Evolutionary conservation across 495 filamentous ascomycete species (phyloP).

Genomic region (Chaetomium tenue): DNA sequence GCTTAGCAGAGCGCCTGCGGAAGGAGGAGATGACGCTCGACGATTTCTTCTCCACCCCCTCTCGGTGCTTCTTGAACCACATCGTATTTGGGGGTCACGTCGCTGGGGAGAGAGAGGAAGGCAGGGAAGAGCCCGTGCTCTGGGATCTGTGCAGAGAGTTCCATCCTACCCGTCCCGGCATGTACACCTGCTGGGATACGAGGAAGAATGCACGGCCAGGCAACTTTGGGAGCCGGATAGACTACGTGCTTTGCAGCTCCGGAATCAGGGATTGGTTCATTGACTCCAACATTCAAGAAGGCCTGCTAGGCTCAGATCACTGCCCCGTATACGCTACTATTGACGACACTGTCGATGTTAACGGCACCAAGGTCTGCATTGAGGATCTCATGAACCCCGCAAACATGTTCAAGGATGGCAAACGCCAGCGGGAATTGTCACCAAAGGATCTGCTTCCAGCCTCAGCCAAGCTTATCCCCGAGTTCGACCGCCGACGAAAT

Average conservation of each 20-base stretch:
- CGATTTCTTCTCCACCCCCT: conserved; percentile 65
- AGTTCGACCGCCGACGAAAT: conserved; percentile 78
- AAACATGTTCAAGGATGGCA: conserved; percentile 70
- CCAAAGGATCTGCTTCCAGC: conserved; percentile 64
- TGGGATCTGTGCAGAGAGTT: conserved; percentile 85
- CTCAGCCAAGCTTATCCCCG: conserved; percentile 79
- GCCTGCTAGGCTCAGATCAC: conserved; percentile 92
- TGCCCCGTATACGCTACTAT: conserved; percentile 71
- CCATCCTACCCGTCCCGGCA: conserved; percentile 73
- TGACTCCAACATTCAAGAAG: conserved; percentile 92
- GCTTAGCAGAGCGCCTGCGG: conserved; percentile 63
- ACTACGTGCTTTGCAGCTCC: conserved; percentile 83
- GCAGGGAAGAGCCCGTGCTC: conserved; percentile 70
- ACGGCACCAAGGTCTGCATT: conserved; percentile 54
- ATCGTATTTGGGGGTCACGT: conserved; percentile 71
- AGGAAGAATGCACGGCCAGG: conserved; percentile 69
- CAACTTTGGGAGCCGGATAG: conserved; percentile 87
- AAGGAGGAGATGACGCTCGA: conserved; percentile 53
- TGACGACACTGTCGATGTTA: conserved; percentile 47
- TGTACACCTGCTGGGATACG: conserved; percentile 85
- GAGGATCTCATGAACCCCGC: conserved; percentile 77
- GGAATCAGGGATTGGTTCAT: conserved; percentile 81
- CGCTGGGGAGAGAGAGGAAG: conserved; percentile 64
- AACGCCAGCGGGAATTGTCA: conserved; percentile 64
- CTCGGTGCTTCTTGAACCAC: conserved; percentile 83